Percentiles rank a stretch among this genome's conserved stretches.
These are phyloP conservation scores for Solanum tarapatanum DNA, from an alignment of 257 asterid genomes.

Conservation along the genomic window DNA sequence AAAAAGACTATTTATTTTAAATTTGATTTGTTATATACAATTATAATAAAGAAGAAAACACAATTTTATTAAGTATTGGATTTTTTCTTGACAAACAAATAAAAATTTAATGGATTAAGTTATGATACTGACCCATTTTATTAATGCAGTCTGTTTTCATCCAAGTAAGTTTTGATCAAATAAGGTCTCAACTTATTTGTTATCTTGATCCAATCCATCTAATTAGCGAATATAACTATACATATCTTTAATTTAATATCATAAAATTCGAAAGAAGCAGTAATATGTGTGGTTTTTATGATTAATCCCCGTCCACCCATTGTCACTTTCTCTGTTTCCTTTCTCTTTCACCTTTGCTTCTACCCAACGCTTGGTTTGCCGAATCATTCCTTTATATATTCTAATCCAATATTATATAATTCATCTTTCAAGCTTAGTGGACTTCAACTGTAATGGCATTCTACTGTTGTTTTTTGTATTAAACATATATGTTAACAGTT, in stretches of 20 bases:
- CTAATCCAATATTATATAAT: neutral
- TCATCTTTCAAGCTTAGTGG: neutral
- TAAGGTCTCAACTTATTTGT: too few relatives aligned
- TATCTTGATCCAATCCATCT: too few relatives aligned
- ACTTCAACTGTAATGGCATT: neutral
- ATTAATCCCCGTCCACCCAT: neutral
- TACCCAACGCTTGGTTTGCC: conserved; percentile 56
- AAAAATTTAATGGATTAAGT: too few relatives aligned
- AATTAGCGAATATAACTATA: neutral
- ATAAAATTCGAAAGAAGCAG: neutral
- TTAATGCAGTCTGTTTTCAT: too few relatives aligned
- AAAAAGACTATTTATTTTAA: too few relatives aligned
- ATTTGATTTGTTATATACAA: too few relatives aligned
- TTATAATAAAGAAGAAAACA: too few relatives aligned
- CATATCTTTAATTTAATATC: neutral
- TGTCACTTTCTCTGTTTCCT: neutral
- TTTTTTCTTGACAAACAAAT: too few relatives aligned
- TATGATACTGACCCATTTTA: too few relatives aligned
- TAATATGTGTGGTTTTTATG: neutral
- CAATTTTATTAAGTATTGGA: too few relatives aligned
- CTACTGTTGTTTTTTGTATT: neutral
- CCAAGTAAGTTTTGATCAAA: neutral
- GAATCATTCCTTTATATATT: neutral
- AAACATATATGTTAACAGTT: neutral
- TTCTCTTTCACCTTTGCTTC: conserved; percentile 55